Base-by-base conservation (phyloP, 805 yeast genomes). In the Metschnikowia lunata region DNA sequence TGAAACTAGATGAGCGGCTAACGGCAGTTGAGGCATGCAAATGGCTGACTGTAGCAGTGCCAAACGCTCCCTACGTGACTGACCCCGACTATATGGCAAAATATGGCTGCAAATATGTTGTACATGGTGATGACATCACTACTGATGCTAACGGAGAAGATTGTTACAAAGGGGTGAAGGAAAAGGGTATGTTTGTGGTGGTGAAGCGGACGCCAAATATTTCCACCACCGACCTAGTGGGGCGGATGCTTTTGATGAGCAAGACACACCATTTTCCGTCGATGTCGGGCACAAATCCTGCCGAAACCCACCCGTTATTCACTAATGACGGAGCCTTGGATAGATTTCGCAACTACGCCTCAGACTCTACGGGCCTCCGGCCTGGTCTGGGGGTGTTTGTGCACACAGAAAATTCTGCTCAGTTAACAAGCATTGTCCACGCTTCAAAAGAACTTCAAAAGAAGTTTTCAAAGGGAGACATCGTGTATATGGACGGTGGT, bases 71-170 rank as follows among this genome's bases (percentile, higher is more conserved):
- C 1, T 93, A 93, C 60, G 97, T 91, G 11, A 93, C 99, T 0
- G 85, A 82, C 51, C 95, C 95, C 1, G 69, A 67, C 34, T 84
- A 88, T 41, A 77, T 89, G 88, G 88, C 85, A 54, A 53, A 71
- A 26, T 79, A 79, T 58, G 78, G 77, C 7, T 93, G 99, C 68
- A 66, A 79, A 58, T 93, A 82, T 61, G 99, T 93, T n/a, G 96
- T 93, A 9, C 99, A 93, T 63, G 99, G 99, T 7, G 99, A 93
- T 64, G 99, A 93, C 60, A 88, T 93, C 52, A 93, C 97, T 26
- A 86, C 97, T 1, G 98, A 93, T 64, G 96, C 96, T 12, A 76
- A 88, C 58, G 99, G 99, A 2, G 82, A 87, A 45, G 99, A 93
- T 66, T 88, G 97, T 58, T 93, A 93, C 66, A 83, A 85, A 46